These are phyloP conservation scores for Fusarium albidum DNA, from an alignment of 2,329 filamentous ascomycete genomes.

Conservation along the genomic window DNA sequence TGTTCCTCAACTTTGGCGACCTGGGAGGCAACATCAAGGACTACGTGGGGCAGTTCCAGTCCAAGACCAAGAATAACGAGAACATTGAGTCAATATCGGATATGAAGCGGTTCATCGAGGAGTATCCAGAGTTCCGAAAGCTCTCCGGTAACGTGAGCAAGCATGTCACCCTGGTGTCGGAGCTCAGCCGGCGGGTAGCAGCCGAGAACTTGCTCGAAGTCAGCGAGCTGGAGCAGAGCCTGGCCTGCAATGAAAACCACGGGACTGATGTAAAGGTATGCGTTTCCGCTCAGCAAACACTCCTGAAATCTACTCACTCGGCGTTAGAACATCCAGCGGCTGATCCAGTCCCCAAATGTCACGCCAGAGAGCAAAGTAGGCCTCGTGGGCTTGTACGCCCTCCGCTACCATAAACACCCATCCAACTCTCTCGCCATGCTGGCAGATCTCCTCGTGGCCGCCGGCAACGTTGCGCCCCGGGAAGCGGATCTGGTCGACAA, in stretches of 20 bases:
- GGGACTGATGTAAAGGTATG: conserved; percentile 85
- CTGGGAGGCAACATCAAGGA: conserved; percentile 96
- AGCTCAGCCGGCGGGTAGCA: conserved; percentile 87
- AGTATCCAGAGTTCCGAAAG: conserved; percentile 97
- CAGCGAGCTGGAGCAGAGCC: conserved; percentile 94
- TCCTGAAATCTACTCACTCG: conserved; percentile 32
- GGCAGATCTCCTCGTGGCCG: conserved; percentile 83
- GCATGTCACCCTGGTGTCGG: conserved; percentile 94
- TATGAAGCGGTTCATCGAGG: conserved; percentile 99
- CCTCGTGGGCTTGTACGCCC: conserved; percentile 90
- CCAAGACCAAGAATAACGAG: conserved; percentile 94
- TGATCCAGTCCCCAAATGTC: conserved; percentile 83
- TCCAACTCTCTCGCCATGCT: conserved; percentile 86
- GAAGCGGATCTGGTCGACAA: conserved; percentile 83
- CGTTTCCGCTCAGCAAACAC: neutral
- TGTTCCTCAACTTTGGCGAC: conserved; percentile 98
- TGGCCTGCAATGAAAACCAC: conserved; percentile 97
- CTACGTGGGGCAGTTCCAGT: conserved; percentile 97
- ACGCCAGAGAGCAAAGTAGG: conserved; percentile 85
- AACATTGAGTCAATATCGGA: conserved; percentile 97
- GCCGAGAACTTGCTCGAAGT: conserved; percentile 92
- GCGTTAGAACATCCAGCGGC: conserved; percentile 77
- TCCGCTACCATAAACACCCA: conserved; percentile 88
- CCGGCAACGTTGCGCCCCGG: conserved; percentile 79
- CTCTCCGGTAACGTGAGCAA: conserved; percentile 98